Percentiles rank a stretch among this genome's conserved stretches.
Evolutionary conservation across 2,329 filamentous ascomycete species (phyloP).

Genomic region (Stachybotrys echinatus): DNA sequence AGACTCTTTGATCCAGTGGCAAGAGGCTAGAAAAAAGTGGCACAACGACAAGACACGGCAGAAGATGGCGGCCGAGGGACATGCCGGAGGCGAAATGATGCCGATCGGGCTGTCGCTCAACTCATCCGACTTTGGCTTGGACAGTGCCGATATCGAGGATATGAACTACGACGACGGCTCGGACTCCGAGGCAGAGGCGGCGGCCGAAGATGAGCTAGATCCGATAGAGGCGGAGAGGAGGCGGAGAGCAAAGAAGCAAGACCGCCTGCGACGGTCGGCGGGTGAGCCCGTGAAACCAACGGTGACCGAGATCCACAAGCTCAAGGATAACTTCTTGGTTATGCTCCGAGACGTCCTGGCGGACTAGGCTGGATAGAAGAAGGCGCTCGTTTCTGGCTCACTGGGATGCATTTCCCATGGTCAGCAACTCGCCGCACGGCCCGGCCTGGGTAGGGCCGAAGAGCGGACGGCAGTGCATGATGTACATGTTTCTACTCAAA

Average conservation of each 20-base stretch:
- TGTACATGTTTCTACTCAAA: no score
- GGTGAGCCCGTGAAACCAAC: constrained; percentile 79
- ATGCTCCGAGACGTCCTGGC: constrained; percentile 82
- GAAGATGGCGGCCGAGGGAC: constrained; percentile 89
- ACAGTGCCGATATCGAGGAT: constrained; percentile 81
- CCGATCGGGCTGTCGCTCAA: constrained; percentile 60
- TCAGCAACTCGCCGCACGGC: no score
- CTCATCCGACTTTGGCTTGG: constrained; percentile 82
- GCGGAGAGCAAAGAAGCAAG: constrained; percentile 69
- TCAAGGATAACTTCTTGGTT: constrained; percentile 72
- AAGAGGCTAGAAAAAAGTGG: constrained; percentile 95
- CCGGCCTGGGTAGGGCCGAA: no score
- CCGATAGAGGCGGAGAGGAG: constrained; percentile 84
- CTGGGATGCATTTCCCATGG: no score
- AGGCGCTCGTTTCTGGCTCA: constrained; percentile 6
- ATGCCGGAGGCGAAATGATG: constrained; percentile 39
- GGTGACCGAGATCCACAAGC: constrained; percentile 72
- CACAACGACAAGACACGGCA: constrained; percentile 95
- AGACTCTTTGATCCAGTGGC: constrained; percentile 83
- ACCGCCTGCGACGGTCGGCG: constrained; percentile 71
- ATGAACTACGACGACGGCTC: constrained; percentile 72
- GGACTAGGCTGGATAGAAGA: constrained; percentile 40
- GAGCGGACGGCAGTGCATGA: no score
- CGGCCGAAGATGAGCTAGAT: constrained; percentile 73
- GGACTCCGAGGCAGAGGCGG: constrained; percentile 63